Percentiles rank a stretch among this genome's conserved stretches.
phyloP scores from a whole-genome alignment of 495 filamentous ascomycete species.

The Geoglossum glabrum region DNA sequence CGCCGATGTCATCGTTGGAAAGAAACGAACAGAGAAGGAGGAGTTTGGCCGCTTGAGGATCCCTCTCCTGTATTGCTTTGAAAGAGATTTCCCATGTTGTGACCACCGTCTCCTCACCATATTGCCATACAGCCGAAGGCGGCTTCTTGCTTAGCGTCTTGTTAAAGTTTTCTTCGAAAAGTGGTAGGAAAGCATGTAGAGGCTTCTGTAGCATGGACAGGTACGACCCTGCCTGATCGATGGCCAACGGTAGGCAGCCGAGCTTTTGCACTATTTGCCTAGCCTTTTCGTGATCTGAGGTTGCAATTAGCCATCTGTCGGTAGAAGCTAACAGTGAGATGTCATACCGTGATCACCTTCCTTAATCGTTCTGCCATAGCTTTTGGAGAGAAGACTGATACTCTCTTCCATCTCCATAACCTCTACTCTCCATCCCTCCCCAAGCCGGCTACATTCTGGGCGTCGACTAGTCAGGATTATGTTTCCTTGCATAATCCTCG shows the following conservation, averaged over 20 bases:
- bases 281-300: conserved; percentile 2
- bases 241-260: conserved; percentile 8
- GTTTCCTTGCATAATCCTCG: neutral
- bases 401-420: neutral
- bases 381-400: neutral
- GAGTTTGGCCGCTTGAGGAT: neutral
- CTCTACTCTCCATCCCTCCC: neutral
- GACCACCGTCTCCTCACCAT: neutral
- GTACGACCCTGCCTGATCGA: conserved; percentile 9
- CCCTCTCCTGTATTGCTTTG: neutral
- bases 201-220: neutral
- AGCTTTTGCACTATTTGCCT: conserved; percentile 1
- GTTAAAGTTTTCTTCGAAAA: conserved; percentile 1
- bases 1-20: neutral
- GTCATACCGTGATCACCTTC: too few relatives aligned
- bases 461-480: neutral
- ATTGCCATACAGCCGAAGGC: neutral
- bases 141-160: neutral
- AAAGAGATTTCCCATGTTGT: conserved; percentile 1
- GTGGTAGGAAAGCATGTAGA: neutral
- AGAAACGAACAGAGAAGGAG: neutral
- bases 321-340: too few relatives aligned
- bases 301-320: too few relatives aligned
- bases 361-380: neutral
- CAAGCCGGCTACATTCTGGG: neutral